phyloP scores from a whole-genome alignment of 345 rosid species.

The Theobroma cacao region DNA sequence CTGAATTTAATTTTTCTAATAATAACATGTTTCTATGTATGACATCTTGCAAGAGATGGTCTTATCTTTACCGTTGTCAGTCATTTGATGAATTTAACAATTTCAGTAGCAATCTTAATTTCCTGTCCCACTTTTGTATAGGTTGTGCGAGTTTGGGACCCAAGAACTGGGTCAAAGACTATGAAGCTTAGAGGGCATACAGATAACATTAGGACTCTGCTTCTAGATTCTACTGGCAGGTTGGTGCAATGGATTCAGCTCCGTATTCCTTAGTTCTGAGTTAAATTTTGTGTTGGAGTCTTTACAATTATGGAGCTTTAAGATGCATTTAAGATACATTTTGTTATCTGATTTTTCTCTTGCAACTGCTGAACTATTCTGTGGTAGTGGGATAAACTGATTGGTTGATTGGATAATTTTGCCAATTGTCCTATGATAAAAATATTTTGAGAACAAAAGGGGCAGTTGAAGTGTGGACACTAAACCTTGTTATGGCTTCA shows the following conservation, averaged over 20 bases:
- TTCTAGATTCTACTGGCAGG: slow-evolving; percentile 95
- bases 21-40: background rate
- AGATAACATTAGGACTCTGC: slow-evolving; percentile 90
- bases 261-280: background rate
- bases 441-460: background rate
- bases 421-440: background rate
- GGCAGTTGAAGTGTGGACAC: background rate
- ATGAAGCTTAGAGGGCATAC: slow-evolving; percentile 98
- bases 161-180: slow-evolving; percentile 91
- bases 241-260: slow-evolving; percentile 29
- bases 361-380: background rate
- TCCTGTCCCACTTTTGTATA: slow-evolving; percentile 27
- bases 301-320: background rate
- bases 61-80: background rate
- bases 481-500: background rate
- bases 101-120: background rate
- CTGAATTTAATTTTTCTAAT: background rate
- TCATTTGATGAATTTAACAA: background rate
- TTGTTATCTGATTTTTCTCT: background rate
- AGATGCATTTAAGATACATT: background rate
- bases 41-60: background rate
- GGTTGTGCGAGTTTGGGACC: slow-evolving; percentile 99
- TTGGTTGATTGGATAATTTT: slow-evolving; percentile 1
- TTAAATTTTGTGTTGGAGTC: background rate
- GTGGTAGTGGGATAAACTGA: background rate